These are phyloP conservation scores for Stereum hirsutum DNA, from an alignment of 1,284 basidiomycete genomes.

Conservation along the genomic window DNA sequence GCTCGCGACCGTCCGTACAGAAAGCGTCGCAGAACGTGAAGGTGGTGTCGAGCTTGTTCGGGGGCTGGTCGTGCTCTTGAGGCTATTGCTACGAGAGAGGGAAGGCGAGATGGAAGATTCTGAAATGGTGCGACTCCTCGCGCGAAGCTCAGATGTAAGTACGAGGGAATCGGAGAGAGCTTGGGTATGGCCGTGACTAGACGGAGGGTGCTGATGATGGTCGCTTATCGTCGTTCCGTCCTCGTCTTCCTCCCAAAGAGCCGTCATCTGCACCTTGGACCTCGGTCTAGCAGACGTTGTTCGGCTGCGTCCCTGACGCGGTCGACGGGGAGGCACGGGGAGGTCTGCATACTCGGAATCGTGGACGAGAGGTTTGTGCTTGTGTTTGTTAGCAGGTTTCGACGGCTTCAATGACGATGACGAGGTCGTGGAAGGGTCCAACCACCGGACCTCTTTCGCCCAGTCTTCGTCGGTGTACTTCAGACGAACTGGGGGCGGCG, in stretches of 20 bases:
- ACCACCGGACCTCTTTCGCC: conserved; percentile 58
- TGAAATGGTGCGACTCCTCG: background rate
- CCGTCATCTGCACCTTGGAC: conserved; percentile 26
- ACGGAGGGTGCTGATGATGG: background rate
- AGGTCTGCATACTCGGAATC: conserved; percentile 16
- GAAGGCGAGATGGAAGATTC: background rate
- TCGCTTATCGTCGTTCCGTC: conserved; percentile 9
- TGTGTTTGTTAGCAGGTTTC: conserved; percentile 4
- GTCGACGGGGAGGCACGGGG: conserved; percentile 7
- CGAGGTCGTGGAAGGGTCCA: conserved; percentile 28
- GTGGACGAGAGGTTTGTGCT: no score
- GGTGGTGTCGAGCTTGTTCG: background rate
- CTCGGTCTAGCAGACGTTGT: conserved; percentile 13
- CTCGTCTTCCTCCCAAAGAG: conserved; percentile 35
- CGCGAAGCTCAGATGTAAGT: background rate
- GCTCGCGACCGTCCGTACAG: background rate
- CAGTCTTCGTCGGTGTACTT: conserved; percentile 44
- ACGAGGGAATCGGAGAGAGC: background rate
- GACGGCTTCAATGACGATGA: conserved; percentile 10
- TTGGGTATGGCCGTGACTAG: background rate
- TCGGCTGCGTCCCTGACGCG: conserved; percentile 11
- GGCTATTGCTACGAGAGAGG: conserved; percentile 3
- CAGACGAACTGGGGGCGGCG: conserved; percentile 12
- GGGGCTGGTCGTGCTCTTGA: conserved; percentile 4
- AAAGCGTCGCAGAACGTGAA: background rate